phyloP scores from a whole-genome alignment of 192 early-diverging fungal genomes.

The Chytriomyces hyalinus region DNA sequence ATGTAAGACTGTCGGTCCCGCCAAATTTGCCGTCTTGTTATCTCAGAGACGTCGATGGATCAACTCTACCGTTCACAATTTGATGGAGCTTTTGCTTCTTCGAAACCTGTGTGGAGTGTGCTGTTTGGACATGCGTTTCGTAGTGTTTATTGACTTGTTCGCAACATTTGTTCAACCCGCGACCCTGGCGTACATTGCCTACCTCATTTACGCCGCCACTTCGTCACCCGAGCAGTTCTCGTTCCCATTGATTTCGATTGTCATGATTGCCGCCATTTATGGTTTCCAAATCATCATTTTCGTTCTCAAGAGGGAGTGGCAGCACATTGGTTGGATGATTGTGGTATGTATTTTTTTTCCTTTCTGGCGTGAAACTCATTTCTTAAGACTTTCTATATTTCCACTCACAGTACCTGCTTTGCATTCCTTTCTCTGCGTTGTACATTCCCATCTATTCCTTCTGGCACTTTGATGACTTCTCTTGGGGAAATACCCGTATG shows the following conservation, averaged over 20 bases:
- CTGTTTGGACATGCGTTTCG: slow-evolving; percentile 97
- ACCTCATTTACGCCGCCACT: slow-evolving; percentile 75
- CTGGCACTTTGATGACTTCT: slow-evolving; percentile 99
- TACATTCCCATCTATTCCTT: slow-evolving; percentile 94
- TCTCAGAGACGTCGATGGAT: slow-evolving; percentile 99
- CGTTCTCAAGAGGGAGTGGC: slow-evolving; percentile 69
- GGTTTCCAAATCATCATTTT: slow-evolving; percentile 89
- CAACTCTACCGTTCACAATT: slow-evolving; percentile 97
- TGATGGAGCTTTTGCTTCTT: slow-evolving; percentile 85
- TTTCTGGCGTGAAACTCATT: slow-evolving; percentile 31
- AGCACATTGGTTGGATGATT: slow-evolving; percentile 83
- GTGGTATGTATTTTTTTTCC: slow-evolving; percentile 55
- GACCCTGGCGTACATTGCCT: slow-evolving; percentile 60
- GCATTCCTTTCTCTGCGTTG: slow-evolving; percentile 90
- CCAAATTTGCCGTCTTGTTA: slow-evolving; percentile 84
- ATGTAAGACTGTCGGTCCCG: slow-evolving; percentile 90
- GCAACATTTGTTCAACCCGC: slow-evolving; percentile 79
- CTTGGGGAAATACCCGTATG: slow-evolving; percentile 97
- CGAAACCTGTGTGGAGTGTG: slow-evolving; percentile 93
- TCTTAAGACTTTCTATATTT: background rate
- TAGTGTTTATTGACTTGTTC: slow-evolving; percentile 92
- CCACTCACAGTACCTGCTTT: slow-evolving; percentile 72
- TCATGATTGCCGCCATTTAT: slow-evolving; percentile 86
- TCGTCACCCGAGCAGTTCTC: slow-evolving; percentile 69
- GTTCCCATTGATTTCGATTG: slow-evolving; percentile 85